phyloP scores from a whole-genome alignment of 2,329 filamentous ascomycete species.

The Epichloe typhina region DNA sequence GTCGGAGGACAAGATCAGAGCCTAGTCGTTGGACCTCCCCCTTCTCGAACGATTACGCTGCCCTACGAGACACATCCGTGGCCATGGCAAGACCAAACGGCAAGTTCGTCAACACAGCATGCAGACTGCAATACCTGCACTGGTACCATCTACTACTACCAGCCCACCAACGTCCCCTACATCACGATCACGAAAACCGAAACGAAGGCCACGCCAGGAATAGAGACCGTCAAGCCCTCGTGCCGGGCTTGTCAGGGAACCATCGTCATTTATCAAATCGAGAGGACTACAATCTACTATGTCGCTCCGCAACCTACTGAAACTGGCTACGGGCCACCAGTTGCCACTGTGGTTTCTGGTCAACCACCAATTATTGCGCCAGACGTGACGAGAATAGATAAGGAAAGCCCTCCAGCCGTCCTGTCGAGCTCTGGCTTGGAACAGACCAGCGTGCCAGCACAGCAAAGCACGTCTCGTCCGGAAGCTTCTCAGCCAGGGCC shows the following conservation, averaged over 20 bases:
- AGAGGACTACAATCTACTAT: background rate
- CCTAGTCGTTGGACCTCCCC: background rate
- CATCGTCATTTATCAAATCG: conserved; percentile 2
- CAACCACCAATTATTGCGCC: background rate
- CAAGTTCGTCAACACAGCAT: background rate
- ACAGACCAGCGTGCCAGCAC: background rate
- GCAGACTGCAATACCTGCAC: conserved; percentile 1
- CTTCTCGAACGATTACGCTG: conserved; percentile 1
- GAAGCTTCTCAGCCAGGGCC: background rate
- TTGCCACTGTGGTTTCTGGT: background rate
- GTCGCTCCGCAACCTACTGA: background rate
- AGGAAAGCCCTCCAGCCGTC: background rate
- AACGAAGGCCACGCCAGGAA: background rate
- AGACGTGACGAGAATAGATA: background rate
- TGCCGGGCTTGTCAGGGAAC: conserved; percentile 3
- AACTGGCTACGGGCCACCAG: background rate
- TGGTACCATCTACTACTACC: background rate
- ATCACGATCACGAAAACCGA: background rate
- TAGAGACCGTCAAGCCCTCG: background rate
- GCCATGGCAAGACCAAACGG: conserved; percentile 1
- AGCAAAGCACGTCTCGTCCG: too few relatives aligned
- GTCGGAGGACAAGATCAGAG: background rate
- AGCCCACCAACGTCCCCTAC: background rate
- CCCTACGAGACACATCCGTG: background rate
- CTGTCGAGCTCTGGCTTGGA: background rate